Base-by-base conservation (phyloP, 306 rosid genomes). In the Chamaecrista fasciculata region DNA sequence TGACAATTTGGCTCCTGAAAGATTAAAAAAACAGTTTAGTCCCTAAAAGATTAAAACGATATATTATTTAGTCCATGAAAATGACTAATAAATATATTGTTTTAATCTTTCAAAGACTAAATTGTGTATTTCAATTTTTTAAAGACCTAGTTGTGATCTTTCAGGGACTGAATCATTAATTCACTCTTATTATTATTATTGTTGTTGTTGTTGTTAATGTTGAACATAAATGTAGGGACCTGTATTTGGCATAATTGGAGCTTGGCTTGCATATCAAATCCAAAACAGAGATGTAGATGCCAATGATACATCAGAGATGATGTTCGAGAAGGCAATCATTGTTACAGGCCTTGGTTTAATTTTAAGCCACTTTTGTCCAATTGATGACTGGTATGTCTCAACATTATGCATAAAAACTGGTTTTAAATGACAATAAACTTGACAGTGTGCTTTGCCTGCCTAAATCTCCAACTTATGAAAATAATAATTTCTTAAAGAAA, bases 161-260 rank as follows among this genome's bases (percentile, higher is more conserved):
- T 29, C 34, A 29, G 34, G 34, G 5, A 2, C 34, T 2, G 5
- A 29, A 5, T 5, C 2, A 29, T 29, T 2, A 29, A 2, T 15
- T 43, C 5, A 4, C 1, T 15, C 49, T 14, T 4, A 43, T 15
- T 8, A 36, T 8, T 6, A 4, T 36, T 8, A 8, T 8, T 34
- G 1, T 34, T 9, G 2, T 16, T 62, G 3, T 50, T n/a, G 37
- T 50, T 50, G 5, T 25, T 23, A 37, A 0, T 16, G 52, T 55
- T 62, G 57, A 74, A 29, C 55, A 11, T 57, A 47, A n/a, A 58
- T 37, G 42, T 83, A 89, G 98, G 98, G 91, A 65, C 97, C 98
- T 12, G 82, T 86, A 53, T 90, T 88, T 79, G 96, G 96, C 70
- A 71, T 93, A 76, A 85, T 93, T 63, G 97, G 98, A 77, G 98